These are phyloP conservation scores for Carex littledalei DNA, from an alignment of 176 grass and related monocot species.

Conservation along the genomic window DNA sequence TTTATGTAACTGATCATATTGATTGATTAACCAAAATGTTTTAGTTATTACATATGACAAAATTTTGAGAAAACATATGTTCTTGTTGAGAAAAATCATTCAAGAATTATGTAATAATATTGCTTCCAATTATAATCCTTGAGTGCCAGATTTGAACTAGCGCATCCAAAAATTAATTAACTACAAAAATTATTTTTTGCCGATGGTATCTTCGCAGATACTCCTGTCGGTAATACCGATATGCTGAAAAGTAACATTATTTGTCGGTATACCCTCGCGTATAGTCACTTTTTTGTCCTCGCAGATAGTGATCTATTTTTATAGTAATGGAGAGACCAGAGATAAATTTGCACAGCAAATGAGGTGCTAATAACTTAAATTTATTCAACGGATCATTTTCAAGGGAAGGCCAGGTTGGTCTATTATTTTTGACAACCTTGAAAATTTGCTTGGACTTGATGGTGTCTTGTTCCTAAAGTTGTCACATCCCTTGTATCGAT, in stretches of 20 bases:
- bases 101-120: neutral
- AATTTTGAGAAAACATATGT: neutral
- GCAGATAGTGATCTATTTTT: too few relatives aligned
- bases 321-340: neutral
- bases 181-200: too few relatives aligned
- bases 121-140: neutral
- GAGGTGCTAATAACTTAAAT: neutral
- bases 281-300: too few relatives aligned
- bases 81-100: neutral
- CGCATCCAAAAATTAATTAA: too few relatives aligned
- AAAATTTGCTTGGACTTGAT: neutral
- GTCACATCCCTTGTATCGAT: neutral
- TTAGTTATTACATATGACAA: neutral
- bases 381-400: neutral
- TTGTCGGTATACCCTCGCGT: too few relatives aligned
- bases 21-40: neutral
- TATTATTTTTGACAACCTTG: neutral
- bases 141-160: neutral
- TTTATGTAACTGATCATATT: too few relatives aligned
- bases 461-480: constrained; percentile 5
- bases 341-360: neutral
- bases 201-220: too few relatives aligned
- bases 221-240: too few relatives aligned
- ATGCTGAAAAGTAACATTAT: too few relatives aligned
- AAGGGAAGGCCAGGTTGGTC: neutral